Base-by-base conservation (phyloP, 306 rosid genomes). In the Ammopiptanthus mongolicus region DNA sequence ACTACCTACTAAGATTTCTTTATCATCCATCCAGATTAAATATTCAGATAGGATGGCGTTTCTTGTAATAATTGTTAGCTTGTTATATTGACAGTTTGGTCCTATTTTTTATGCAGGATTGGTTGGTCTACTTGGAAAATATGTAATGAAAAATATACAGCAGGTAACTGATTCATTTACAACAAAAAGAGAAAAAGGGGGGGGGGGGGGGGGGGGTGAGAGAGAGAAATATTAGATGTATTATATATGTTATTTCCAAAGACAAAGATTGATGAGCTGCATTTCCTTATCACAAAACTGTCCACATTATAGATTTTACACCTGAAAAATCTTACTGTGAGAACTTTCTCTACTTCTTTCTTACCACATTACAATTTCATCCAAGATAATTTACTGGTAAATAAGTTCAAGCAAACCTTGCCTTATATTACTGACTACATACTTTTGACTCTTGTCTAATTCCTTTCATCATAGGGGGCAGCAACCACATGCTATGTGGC, bases 401-500 rank as follows among this genome's bases (percentile, higher is more conserved):
- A 22, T 4, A 48, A 69, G 19, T 17, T n/a, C n/a, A n/a, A n/a
- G n/a, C n/a, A n/a, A n/a, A n/a, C n/a, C n/a, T n/a, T n/a, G n/a
- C n/a, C n/a, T n/a, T n/a, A n/a, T n/a, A n/a, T n/a, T n/a, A n/a
- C n/a, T n/a, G n/a, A n/a, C n/a, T n/a, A n/a, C n/a, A n/a, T n/a
- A 51, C 21, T 22, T 56, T 25, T 29, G 12, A 28, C 17, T 66
- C 5, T 23, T 21, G 11, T 34, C 46, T 1, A 25, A 68, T 76
- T 74, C 19, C 52, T 37, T 57, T 17, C 8, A 33, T 51, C 28
- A 72, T 19, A 87, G 90, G 92, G 94, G 13, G 96, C 92, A 10
- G 97, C 94, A 17, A 87, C 92, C 1, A 78, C 94, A 22, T 87
- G 94, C 74, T 86, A 78, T 34, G 87, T 69, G 9, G 89, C 91